phyloP scores from a whole-genome alignment of 257 asterid genomes.

The Dorcoceras hygrometricum region DNA sequence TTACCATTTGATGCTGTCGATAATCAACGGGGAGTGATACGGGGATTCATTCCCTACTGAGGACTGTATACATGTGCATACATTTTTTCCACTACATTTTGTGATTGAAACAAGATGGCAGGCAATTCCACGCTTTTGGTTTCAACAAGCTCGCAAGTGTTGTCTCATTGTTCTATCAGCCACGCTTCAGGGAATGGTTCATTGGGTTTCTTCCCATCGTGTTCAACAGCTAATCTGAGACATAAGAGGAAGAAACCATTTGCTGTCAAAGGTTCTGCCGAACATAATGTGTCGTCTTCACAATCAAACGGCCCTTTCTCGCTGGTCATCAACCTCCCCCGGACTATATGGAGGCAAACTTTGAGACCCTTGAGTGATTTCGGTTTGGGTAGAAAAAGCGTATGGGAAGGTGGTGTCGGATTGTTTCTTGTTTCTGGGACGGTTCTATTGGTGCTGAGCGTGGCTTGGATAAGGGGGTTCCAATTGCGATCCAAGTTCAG shows the following conservation, averaged over 20 bases:
- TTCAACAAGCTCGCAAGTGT: constrained; percentile 40
- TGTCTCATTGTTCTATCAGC: constrained; percentile 34
- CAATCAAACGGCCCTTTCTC: constrained; percentile 49
- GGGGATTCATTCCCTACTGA: constrained; percentile 18
- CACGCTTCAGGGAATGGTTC: constrained; percentile 35
- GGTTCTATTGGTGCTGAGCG: constrained; percentile 70
- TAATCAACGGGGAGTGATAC: constrained; percentile 2
- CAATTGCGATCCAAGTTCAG: constrained; percentile 80
- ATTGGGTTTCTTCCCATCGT: constrained; percentile 42
- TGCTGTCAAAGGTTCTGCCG: constrained; percentile 41
- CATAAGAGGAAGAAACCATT: constrained; percentile 30
- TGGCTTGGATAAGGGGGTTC: constrained; percentile 92
- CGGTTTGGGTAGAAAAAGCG: constrained; percentile 91
- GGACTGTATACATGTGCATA: background rate
- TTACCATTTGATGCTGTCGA: constrained; percentile 15
- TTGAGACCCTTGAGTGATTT: constrained; percentile 82
- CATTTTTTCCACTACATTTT: constrained; percentile 7
- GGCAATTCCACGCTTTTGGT: constrained; percentile 44
- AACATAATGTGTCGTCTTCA: constrained; percentile 40
- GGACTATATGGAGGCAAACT: constrained; percentile 72
- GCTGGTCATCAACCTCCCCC: constrained; percentile 58
- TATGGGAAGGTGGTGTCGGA: constrained; percentile 99
- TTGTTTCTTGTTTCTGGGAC: constrained; percentile 86
- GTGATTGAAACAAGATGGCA: constrained; percentile 38
- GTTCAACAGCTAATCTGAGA: constrained; percentile 30